Evolutionary conservation across 768 basidiomycete species (phyloP), one percentile per base, ranked within the genome.

Genomic region (Neoboletus subvelutipes): DNA sequence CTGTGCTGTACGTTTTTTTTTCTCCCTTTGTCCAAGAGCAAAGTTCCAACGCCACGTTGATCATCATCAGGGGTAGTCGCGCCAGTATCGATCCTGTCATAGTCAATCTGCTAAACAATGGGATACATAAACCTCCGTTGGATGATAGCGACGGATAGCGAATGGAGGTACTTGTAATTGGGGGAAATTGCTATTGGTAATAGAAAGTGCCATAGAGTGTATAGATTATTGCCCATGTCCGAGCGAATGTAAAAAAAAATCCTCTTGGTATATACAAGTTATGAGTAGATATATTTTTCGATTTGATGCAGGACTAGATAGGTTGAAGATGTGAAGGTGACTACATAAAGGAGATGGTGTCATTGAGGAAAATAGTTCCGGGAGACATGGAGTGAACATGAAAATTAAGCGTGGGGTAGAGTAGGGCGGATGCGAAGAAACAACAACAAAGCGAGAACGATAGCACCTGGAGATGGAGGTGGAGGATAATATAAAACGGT

Each of bases 61-160:
- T 56, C 22, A 10, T 31, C 41, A 8, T 20, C 57, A 89, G 87
- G 52, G 85, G 85, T 18, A 63, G 67, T 24, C 73, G 66, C 40
- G 77, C 77, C 24, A 57, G 42, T 20, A 60, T 72, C 26, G 82
- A 89, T 61, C 72, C 77, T n/a, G 64, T 76, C 33, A 62, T 88
- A 8, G 66, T 69, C 56, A 61, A 75, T 46, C 78, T 90, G 79
- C 70, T 89, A 18, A 66, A 70, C 34, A 87, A 82, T 66, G 88
- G 87, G 20, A 73, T 87, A 57, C 76, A 80, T 37, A 76, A 77
- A 45, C 83, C 83, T n/a, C 75, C 74, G 1, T 75, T 78, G 20
- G 71, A 77, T 20, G 74, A 76, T 49, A 73, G 52, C 22, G 36
- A 60, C 6, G 24, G 39, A 43, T 61, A 61, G 56, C 58, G 15